phyloP scores from a whole-genome alignment of 1,284 basidiomycete genomes.

The Lentinula novae-zelandiae region DNA sequence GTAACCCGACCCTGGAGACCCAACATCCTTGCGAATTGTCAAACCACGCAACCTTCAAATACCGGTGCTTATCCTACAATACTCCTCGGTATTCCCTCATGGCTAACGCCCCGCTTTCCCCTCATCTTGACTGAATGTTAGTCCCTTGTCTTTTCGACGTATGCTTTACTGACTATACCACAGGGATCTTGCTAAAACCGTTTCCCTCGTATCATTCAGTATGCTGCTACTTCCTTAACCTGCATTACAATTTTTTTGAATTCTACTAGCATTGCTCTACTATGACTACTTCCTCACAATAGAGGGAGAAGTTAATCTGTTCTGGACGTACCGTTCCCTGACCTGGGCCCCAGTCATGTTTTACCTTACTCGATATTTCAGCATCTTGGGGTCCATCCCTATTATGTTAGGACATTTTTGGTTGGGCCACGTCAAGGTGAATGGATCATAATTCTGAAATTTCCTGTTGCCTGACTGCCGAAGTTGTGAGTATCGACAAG shows the following conservation, averaged over 20 bases:
- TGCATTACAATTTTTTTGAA: not conserved
- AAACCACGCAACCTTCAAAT: not conserved
- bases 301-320: conserved; percentile 31
- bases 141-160: not conserved
- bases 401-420: conserved; percentile 31
- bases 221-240: not conserved
- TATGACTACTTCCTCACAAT: conserved; percentile 41
- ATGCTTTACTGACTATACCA: not conserved
- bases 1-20: not conserved
- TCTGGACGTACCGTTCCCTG: conserved; percentile 28
- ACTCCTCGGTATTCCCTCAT: not conserved
- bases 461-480: conserved; percentile 1
- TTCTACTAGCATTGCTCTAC: conserved; percentile 8
- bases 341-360: conserved; percentile 34
- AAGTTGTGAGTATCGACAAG: conserved; percentile 10
- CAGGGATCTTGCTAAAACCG: not conserved
- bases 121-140: not conserved
- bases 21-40: not conserved
- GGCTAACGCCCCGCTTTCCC: not conserved
- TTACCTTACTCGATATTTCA: conserved; percentile 37
- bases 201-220: not conserved
- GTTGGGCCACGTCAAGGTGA: conserved; percentile 15
- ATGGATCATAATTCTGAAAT: conserved; percentile 20
- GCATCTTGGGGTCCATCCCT: conserved; percentile 36
- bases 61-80: not conserved